Conservation (phyloP, 202 grass and related monocot genomes). For the Setaria italica region DNA sequence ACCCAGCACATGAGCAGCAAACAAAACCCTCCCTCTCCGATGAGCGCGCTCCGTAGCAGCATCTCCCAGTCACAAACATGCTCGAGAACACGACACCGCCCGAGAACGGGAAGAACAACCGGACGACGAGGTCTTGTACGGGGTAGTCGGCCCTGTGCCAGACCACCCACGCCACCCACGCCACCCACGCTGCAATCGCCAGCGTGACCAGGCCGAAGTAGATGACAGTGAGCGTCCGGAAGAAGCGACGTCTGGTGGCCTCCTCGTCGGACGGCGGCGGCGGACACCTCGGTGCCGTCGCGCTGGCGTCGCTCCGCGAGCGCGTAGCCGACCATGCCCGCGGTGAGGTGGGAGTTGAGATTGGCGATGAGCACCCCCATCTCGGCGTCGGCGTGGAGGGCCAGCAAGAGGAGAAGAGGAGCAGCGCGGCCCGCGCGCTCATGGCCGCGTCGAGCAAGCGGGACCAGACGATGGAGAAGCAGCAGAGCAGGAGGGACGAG, state of each 20-base stretch:
- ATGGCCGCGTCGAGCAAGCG: too few relatives aligned
- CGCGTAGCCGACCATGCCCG: background rate
- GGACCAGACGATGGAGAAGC: too few relatives aligned
- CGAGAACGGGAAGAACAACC: background rate
- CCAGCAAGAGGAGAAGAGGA: background rate
- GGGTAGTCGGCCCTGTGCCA: background rate
- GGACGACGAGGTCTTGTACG: background rate
- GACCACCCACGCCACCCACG: background rate
- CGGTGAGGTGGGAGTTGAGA: background rate
- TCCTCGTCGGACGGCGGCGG: too few relatives aligned
- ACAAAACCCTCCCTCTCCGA: background rate
- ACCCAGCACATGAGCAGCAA: too few relatives aligned
- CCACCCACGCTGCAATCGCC: accelerated
- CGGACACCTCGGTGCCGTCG: too few relatives aligned
- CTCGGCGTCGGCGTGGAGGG: background rate
- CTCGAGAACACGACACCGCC: background rate
- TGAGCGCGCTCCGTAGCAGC: background rate
- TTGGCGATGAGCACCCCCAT: background rate
- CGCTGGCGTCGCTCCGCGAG: background rate
- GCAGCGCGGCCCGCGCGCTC: too few relatives aligned
- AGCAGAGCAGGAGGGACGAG: too few relatives aligned
- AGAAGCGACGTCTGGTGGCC: too few relatives aligned
- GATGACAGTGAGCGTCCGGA: too few relatives aligned
- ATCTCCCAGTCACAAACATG: background rate
- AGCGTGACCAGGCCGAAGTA: background rate